Conservation (phyloP, 768 basidiomycete species). For the Hortiboletus campestris region DNA sequence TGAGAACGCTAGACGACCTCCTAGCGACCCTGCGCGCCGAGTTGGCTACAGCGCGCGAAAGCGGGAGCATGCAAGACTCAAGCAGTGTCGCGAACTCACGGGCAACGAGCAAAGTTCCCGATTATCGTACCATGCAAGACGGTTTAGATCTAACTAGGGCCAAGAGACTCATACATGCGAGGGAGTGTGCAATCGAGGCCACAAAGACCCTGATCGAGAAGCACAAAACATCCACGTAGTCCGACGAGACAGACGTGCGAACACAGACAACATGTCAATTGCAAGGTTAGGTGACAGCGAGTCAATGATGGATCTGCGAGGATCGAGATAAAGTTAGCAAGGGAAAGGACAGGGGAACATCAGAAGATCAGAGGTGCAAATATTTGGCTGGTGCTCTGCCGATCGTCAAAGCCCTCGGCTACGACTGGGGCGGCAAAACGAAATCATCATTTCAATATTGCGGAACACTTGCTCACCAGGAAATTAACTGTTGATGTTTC, state of each 20-base stretch:
- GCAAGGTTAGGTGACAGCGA: neutral
- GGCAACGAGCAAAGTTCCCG: conserved; percentile 31
- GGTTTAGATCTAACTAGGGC: conserved; percentile 57
- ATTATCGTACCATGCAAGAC: conserved; percentile 46
- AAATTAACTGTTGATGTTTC: neutral
- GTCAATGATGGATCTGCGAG: neutral
- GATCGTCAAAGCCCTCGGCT: conserved; percentile 60
- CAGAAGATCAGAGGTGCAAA: conserved; percentile 57
- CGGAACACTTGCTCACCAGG: conserved; percentile 29
- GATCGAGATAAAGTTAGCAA: conserved; percentile 10
- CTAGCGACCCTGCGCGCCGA: conserved; percentile 55
- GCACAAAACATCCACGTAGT: conserved; percentile 8
- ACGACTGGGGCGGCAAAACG: conserved; percentile 75
- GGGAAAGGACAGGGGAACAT: neutral
- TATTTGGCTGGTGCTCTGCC: conserved; percentile 67
- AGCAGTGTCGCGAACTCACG: neutral
- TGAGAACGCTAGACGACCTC: conserved; percentile 60
- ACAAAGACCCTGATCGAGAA: conserved; percentile 58
- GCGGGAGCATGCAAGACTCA: neutral
- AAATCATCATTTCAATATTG: conserved; percentile 48
- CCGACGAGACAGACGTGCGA: conserved; percentile 3
- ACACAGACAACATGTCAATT: neutral
- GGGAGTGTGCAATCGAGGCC: conserved; percentile 65
- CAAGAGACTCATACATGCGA: conserved; percentile 62
- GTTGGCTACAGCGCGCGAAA: conserved; percentile 14